phyloP scores from a whole-genome alignment of 768 basidiomycete species.

The Xerocomellus dryophilus region DNA sequence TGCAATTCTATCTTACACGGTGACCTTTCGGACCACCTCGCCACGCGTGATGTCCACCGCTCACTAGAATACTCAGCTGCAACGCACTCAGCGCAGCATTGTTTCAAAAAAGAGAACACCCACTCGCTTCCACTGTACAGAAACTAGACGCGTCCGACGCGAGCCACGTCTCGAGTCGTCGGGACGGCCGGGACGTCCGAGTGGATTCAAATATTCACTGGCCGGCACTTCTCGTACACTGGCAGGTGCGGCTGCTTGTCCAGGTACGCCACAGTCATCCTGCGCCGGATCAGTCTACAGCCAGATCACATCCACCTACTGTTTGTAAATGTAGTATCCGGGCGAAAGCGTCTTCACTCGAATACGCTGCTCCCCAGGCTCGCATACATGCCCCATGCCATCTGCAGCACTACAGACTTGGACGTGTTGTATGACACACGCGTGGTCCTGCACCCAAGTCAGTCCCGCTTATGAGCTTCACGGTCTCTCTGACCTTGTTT shows the following conservation, averaged over 20 bases:
- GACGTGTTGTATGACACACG: conserved; percentile 78
- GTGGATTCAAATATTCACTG: conserved; percentile 68
- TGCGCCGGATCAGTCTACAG: conserved; percentile 26
- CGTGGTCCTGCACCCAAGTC: conserved; percentile 51
- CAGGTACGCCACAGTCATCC: conserved; percentile 74
- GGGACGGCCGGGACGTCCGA: conserved; percentile 66
- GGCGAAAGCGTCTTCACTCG: conserved; percentile 77
- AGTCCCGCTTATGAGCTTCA: neutral
- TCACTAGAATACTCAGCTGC: conserved; percentile 32
- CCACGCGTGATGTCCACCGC: conserved; percentile 33
- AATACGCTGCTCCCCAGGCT: conserved; percentile 62
- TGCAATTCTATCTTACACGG: neutral
- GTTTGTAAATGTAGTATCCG: conserved; percentile 72
- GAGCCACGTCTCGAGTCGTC: conserved; percentile 72
- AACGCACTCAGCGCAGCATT: neutral
- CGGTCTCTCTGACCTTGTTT: conserved; percentile 50
- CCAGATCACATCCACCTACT: conserved; percentile 38
- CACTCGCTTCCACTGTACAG: conserved; percentile 83
- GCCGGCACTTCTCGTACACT: conserved; percentile 56
- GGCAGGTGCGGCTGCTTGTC: conserved; percentile 64
- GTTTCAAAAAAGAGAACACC: conserved; percentile 25
- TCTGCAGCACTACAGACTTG: conserved; percentile 76
- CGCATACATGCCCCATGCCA: conserved; percentile 80
- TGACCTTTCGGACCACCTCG: conserved; percentile 16
- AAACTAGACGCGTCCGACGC: conserved; percentile 74